phyloP scores from a whole-genome alignment of 768 basidiomycete genomes.

The Kwoniella pini region DNA sequence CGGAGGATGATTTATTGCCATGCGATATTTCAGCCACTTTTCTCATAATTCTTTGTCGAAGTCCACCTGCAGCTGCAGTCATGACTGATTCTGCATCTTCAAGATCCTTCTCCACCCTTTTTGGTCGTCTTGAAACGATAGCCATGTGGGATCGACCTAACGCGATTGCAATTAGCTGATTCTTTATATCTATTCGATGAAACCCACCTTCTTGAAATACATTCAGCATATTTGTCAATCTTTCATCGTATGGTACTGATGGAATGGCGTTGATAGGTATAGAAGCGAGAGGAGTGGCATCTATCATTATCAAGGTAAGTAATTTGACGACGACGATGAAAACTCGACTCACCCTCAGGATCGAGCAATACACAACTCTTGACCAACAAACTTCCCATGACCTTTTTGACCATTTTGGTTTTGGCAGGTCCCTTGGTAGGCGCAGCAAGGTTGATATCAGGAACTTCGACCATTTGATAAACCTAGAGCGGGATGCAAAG shows the following conservation, averaged over 20 bases:
- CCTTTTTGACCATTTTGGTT: constrained; percentile 67
- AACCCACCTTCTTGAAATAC: constrained; percentile 72
- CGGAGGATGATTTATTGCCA: constrained; percentile 59
- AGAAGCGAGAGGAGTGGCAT: constrained; percentile 77
- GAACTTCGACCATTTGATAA: constrained; percentile 64
- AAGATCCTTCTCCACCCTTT: constrained; percentile 56
- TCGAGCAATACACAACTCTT: constrained; percentile 84
- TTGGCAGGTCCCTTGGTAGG: constrained; percentile 25
- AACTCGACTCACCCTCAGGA: constrained; percentile 64
- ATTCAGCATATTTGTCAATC: constrained; percentile 79
- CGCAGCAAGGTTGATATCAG: constrained; percentile 53
- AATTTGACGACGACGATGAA: neutral
- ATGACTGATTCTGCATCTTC: constrained; percentile 60
- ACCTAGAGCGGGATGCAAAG: neutral
- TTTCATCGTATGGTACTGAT: constrained; percentile 81
- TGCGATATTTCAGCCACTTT: constrained; percentile 65
- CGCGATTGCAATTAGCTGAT: neutral
- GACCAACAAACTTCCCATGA: constrained; percentile 80
- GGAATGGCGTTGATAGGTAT: constrained; percentile 84
- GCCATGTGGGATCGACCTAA: constrained; percentile 85
- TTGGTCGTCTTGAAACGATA: constrained; percentile 70
- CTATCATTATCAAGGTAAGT: constrained; percentile 53
- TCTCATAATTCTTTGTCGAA: constrained; percentile 74
- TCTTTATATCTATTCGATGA: neutral
- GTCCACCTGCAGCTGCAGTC: constrained; percentile 74